These are phyloP conservation scores for Vitis hybrid DNA, from an alignment of 177 flowering plant species.

Conservation along the genomic window DNA sequence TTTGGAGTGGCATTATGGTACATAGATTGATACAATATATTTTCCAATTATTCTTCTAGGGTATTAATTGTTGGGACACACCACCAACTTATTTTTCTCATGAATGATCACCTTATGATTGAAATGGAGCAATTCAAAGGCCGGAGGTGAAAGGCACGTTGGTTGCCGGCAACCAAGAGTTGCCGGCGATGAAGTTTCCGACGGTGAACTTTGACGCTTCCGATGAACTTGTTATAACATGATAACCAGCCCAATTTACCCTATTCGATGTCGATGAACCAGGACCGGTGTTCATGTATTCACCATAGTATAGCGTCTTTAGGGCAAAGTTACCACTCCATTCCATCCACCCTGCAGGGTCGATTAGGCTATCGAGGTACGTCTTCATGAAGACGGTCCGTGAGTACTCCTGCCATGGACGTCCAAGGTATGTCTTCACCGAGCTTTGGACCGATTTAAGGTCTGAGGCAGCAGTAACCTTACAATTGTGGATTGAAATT, in stretches of 20 bases:
- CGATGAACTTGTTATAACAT: slow-evolving; percentile 33
- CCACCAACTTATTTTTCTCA: not conserved
- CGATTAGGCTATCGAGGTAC: slow-evolving; percentile 40
- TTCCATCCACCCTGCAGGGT: slow-evolving; percentile 61
- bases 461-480: slow-evolving; percentile 51
- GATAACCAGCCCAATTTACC: slow-evolving; percentile 63
- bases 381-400: slow-evolving; percentile 56
- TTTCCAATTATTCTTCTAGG: too few relatives aligned
- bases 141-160: slow-evolving; percentile 55
- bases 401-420: slow-evolving; percentile 74
- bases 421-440: slow-evolving; percentile 48
- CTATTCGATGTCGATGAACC: slow-evolving; percentile 51
- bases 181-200: slow-evolving; percentile 43
- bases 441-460: slow-evolving; percentile 35
- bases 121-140: slow-evolving; percentile 17
- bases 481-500: slow-evolving; percentile 48
- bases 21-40: too few relatives aligned
- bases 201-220: slow-evolving; percentile 60
- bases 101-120: not conserved
- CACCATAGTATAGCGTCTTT: slow-evolving; percentile 57
- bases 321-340: slow-evolving; percentile 67
- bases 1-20: too few relatives aligned
- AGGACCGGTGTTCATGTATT: slow-evolving; percentile 63
- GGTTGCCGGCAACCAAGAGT: slow-evolving; percentile 51
- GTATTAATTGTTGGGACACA: too few relatives aligned